A percentile compares a stretch with the other conserved stretches of the same genome.
Conservation (phyloP, 2,329 filamentous ascomycete genomes). For the Neonectria sp. region DNA sequence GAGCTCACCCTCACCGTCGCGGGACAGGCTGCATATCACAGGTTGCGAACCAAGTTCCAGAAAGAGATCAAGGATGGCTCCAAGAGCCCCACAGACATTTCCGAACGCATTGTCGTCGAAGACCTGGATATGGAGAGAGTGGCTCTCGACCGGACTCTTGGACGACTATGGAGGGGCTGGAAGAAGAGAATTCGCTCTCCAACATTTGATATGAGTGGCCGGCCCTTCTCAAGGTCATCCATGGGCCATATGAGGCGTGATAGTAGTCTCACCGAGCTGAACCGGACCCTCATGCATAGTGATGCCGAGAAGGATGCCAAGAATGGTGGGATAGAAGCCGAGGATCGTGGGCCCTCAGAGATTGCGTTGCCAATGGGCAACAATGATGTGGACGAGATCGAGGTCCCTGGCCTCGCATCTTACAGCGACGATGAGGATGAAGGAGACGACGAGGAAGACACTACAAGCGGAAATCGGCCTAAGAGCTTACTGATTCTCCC, state of each 20-base stretch:
- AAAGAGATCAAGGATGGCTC: constrained; percentile 71
- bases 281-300: constrained; percentile 49
- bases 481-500: constrained; percentile 58
- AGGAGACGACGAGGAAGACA: constrained; percentile 54
- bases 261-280: constrained; percentile 55
- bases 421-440: constrained; percentile 75
- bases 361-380: constrained; percentile 79
- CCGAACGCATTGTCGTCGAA: constrained; percentile 84
- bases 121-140: constrained; percentile 95
- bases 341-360: constrained; percentile 53
- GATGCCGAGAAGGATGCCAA: constrained; percentile 38
- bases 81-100: constrained; percentile 62
- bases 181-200: constrained; percentile 84
- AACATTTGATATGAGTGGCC: constrained; percentile 61
- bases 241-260: constrained; percentile 49
- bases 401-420: constrained; percentile 78
- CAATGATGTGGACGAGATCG: constrained; percentile 84
- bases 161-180: constrained; percentile 94
- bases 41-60: constrained; percentile 72
- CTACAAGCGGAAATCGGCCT: constrained; percentile 55
- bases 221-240: constrained; percentile 66
- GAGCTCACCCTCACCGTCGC: constrained; percentile 92
- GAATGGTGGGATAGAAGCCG: constrained; percentile 32
- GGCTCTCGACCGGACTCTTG: constrained; percentile 89
- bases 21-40: constrained; percentile 84